Percentiles rank a stretch among this genome's conserved stretches.
phyloP scores from a whole-genome alignment of 169 alveolate species.

The Perkinsus olseni region DNA sequence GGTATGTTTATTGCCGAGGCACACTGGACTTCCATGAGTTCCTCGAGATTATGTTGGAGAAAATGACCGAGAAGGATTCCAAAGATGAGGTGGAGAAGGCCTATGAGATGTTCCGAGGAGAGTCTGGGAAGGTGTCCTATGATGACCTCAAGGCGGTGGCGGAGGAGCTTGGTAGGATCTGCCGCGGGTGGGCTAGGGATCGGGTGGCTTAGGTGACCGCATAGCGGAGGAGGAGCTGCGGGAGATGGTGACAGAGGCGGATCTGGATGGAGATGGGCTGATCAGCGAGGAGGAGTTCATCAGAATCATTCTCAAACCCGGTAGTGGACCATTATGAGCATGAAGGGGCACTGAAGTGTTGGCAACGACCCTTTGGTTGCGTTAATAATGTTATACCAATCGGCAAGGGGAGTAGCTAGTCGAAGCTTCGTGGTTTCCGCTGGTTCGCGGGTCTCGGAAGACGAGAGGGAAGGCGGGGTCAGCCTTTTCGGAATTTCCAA shows the following conservation, averaged over 20 bases:
- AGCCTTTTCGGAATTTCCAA: not conserved
- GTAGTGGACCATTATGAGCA: not conserved
- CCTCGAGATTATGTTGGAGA: slow-evolving; percentile 40
- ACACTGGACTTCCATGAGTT: slow-evolving; percentile 73
- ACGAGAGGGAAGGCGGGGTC: not conserved
- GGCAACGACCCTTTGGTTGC: no score
- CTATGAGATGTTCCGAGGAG: slow-evolving; percentile 18
- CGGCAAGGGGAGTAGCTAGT: no score
- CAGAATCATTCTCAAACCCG: slow-evolving; percentile 44
- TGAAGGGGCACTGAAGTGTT: not conserved
- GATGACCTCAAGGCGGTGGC: slow-evolving; percentile 84
- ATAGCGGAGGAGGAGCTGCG: slow-evolving; percentile 88
- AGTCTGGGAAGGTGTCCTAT: slow-evolving; percentile 20
- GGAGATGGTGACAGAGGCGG: slow-evolving; percentile 94
- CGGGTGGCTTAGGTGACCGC: slow-evolving; percentile 67
- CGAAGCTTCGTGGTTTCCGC: no score
- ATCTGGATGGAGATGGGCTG: slow-evolving; percentile 92
- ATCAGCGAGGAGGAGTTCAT: slow-evolving; percentile 88
- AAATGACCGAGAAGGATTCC: slow-evolving; percentile 31
- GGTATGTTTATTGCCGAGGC: not conserved
- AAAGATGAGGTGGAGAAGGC: slow-evolving; percentile 27
- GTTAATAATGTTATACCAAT: no score
- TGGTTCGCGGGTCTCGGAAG: no score
- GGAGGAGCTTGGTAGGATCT: slow-evolving; percentile 59
- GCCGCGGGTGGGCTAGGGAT: no score